Conservation (phyloP, 768 basidiomycete genomes). For the Suillus brevipes region DNA sequence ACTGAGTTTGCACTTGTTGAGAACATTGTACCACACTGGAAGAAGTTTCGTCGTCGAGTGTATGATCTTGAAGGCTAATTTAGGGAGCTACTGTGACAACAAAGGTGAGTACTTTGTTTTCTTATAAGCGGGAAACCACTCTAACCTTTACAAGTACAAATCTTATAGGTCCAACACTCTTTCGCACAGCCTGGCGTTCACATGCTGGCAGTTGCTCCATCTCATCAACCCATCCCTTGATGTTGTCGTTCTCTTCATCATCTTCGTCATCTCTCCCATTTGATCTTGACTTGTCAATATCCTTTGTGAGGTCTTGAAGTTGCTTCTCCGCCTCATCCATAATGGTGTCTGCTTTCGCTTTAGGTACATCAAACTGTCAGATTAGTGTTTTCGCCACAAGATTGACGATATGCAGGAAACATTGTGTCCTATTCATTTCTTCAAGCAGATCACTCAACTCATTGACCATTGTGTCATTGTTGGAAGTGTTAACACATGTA, state of each 20-base stretch:
- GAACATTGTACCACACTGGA: conserved; percentile 18
- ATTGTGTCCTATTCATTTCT: conserved; percentile 7
- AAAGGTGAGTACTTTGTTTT: neutral
- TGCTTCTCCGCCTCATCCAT: neutral
- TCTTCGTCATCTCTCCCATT: neutral
- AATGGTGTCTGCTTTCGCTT: neutral
- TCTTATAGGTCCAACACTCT: neutral
- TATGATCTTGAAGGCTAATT: conserved; percentile 23
- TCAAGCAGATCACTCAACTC: conserved; percentile 22
- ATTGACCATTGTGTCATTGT: conserved; percentile 38
- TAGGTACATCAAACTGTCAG: neutral
- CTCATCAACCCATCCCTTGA: conserved; percentile 20
- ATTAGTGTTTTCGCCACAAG: conserved; percentile 13
- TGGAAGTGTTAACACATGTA: conserved; percentile 10
- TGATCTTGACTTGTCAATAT: neutral
- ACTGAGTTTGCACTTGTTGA: neutral
- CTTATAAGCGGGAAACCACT: neutral
- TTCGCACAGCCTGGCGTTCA: conserved; percentile 19
- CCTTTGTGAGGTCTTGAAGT: neutral
- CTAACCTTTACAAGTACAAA: conserved; percentile 9
- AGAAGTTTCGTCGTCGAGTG: conserved; percentile 22
- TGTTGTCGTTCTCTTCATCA: conserved; percentile 3
- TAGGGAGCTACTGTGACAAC: conserved; percentile 17
- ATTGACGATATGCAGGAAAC: conserved; percentile 22
- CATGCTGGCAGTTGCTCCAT: conserved; percentile 12